Conservation (phyloP, 2,329 filamentous ascomycete genomes). For the Fusarium keratoplasticum region DNA sequence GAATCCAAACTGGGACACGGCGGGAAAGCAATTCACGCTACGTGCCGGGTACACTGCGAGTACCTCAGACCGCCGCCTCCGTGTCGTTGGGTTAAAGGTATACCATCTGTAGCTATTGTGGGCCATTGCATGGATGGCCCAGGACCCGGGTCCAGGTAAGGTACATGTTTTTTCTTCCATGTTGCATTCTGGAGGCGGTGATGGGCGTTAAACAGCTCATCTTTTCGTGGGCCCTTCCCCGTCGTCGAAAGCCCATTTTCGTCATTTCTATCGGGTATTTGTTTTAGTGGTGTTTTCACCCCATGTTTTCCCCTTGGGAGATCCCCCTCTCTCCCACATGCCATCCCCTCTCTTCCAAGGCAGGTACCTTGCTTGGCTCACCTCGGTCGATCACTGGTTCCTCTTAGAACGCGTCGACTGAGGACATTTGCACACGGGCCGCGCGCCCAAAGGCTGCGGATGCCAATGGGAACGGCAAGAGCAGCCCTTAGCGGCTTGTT, state of each 20-base stretch:
- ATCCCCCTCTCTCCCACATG: neutral
- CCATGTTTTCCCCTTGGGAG: neutral
- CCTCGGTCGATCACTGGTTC: conserved; percentile 22
- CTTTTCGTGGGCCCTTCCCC: neutral
- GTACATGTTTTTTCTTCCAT: neutral
- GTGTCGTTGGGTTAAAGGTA: neutral
- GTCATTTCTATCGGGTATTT: conserved; percentile 10
- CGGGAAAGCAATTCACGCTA: neutral
- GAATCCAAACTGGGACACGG: conserved; percentile 19
- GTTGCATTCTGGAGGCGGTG: conserved; percentile 7
- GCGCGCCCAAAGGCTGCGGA: conserved; percentile 23
- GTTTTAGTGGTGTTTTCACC: conserved; percentile 21
- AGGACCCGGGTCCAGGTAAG: neutral
- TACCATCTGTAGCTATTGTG: neutral
- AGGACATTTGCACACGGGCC: conserved; percentile 24
- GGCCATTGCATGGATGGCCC: conserved; percentile 3
- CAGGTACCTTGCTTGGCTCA: neutral
- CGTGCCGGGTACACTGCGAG: neutral
- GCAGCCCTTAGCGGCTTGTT: conserved; percentile 38
- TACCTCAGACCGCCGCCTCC: neutral
- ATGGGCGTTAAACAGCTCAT: conserved; percentile 16
- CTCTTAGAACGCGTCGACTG: conserved; percentile 16
- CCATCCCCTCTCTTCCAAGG: neutral
- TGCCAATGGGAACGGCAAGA: conserved; percentile 35
- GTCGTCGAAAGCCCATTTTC: conserved; percentile 2